Conservation (phyloP, 352 stramenopile species). For the Sclerospora graminicola region DNA sequence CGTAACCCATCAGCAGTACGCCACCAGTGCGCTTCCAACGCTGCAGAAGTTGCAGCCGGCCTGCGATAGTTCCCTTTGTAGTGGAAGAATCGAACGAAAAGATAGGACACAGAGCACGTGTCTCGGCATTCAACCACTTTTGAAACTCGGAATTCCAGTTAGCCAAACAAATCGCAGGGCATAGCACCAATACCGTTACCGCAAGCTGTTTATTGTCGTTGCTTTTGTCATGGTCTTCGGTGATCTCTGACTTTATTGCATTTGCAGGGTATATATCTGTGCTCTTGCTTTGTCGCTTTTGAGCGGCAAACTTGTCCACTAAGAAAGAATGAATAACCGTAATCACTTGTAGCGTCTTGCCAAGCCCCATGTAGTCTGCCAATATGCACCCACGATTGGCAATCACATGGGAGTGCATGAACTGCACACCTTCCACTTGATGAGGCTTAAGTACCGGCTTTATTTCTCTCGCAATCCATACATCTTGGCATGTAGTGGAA, state of each 20-base stretch:
- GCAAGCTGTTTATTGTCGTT: constrained; percentile 6
- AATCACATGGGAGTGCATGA: constrained; percentile 47
- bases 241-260: neutral
- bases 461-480: constrained; percentile 71
- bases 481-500: constrained; percentile 1
- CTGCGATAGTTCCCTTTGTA: constrained; percentile 38
- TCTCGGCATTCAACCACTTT: constrained; percentile 88
- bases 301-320: constrained; percentile 31
- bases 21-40: constrained; percentile 68
- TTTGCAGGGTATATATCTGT: neutral
- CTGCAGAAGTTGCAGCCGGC: constrained; percentile 48
- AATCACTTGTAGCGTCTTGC: constrained; percentile 85
- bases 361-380: constrained; percentile 86
- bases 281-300: constrained; percentile 3
- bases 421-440: constrained; percentile 61
- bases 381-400: constrained; percentile 70
- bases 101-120: constrained; percentile 42
- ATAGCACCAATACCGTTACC: constrained; percentile 85
- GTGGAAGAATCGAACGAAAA: constrained; percentile 50
- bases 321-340: constrained; percentile 77
- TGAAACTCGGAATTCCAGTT: constrained; percentile 97
- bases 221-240: neutral
- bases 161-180: constrained; percentile 92
- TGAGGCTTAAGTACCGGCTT: constrained; percentile 70
- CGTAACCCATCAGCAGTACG: constrained; percentile 81